A percentile compares a stretch with the other conserved stretches of the same genome.
Conservation (phyloP, 169 alveolate genomes). For the Blepharisma undulans region DNA sequence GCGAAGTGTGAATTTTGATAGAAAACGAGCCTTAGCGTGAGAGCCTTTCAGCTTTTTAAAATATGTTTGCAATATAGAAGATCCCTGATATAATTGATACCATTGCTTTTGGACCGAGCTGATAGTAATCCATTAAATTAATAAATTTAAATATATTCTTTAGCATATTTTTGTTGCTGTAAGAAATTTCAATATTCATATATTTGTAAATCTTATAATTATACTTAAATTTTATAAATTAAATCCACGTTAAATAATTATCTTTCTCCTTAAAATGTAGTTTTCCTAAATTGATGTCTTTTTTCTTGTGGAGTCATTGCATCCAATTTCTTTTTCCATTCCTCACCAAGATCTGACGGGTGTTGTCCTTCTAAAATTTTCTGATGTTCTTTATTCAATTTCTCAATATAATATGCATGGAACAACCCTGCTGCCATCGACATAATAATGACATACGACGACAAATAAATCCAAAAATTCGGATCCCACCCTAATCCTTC, state of each 20-base stretch:
- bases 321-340: neutral
- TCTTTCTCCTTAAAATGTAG: neutral
- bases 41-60: neutral
- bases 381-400: neutral
- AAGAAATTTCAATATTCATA: neutral
- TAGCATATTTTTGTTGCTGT: neutral
- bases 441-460: conserved; percentile 25
- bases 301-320: neutral
- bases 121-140: neutral
- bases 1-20: neutral
- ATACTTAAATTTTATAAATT: neutral
- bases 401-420: conserved; percentile 1
- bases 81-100: neutral
- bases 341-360: neutral
- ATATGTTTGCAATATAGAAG: neutral
- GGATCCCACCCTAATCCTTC: conserved; percentile 37
- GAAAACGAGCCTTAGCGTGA: neutral
- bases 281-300: conserved; percentile 5
- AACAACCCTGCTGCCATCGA: conserved; percentile 29
- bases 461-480: conserved; percentile 22
- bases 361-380: neutral
- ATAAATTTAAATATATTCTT: too few relatives aligned
- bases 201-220: too few relatives aligned
- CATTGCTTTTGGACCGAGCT: neutral
- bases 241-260: neutral